Conservation (phyloP, 441 rosid genomes). For the Dalechampia spathulata region DNA sequence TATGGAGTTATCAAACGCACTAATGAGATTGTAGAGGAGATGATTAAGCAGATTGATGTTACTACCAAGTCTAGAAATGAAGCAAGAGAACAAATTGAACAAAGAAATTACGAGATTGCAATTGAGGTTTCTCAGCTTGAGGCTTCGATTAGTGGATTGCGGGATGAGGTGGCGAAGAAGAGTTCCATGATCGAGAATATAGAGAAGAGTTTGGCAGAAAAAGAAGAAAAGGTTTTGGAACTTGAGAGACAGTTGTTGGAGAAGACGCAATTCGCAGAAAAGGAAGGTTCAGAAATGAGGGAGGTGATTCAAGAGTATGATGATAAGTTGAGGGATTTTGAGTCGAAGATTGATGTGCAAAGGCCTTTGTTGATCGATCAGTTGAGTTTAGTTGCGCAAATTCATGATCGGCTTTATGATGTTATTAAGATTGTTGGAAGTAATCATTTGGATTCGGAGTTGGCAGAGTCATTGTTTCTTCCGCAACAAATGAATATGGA, state of each 20-base stretch:
- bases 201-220: slow-evolving; percentile 46
- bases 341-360: slow-evolving; percentile 50
- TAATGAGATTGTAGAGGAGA: slow-evolving; percentile 89
- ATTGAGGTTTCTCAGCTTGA: slow-evolving; percentile 92
- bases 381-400: slow-evolving; percentile 65
- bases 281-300: slow-evolving; percentile 50
- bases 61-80: slow-evolving; percentile 65
- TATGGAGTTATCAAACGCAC: slow-evolving; percentile 88
- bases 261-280: slow-evolving; percentile 37
- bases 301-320: slow-evolving; percentile 58
- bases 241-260: slow-evolving; percentile 44
- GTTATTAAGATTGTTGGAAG: slow-evolving; percentile 52
- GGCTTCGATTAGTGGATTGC: slow-evolving; percentile 62
- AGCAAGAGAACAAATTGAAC: slow-evolving; percentile 80
- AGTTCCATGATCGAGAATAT: slow-evolving; percentile 37
- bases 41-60: slow-evolving; percentile 54
- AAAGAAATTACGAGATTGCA: slow-evolving; percentile 89
- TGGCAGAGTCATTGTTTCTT: slow-evolving; percentile 76
- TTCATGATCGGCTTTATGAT: slow-evolving; percentile 61
- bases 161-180: slow-evolving; percentile 62
- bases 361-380: slow-evolving; percentile 76
- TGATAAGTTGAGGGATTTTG: slow-evolving; percentile 51
- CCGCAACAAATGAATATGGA: slow-evolving; percentile 71
- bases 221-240: slow-evolving; percentile 43
- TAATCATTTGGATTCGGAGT: slow-evolving; percentile 49